Evolutionary conservation across 192 early-diverging fungal species (phyloP).

Genomic region (Phycomyces blakesleeanus): DNA sequence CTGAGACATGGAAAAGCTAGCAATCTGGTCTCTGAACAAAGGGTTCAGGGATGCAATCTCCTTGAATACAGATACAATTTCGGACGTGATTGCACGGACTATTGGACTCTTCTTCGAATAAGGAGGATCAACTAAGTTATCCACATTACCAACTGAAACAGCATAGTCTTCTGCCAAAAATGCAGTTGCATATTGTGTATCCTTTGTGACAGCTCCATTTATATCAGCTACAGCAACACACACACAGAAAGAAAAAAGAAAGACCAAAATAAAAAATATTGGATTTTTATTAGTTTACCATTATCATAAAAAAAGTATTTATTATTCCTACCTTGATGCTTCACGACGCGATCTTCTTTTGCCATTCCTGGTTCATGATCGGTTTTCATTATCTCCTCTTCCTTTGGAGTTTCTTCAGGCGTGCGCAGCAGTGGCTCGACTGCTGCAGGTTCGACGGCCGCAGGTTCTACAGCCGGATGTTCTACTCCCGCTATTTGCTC

Average conservation of each 20-base stretch:
- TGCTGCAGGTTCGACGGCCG: no score
- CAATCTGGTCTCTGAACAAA: slow-evolving; percentile 97
- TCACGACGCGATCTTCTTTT: no score
- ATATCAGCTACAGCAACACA: no score
- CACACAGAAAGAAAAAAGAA: no score
- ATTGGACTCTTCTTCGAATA: slow-evolving; percentile 83
- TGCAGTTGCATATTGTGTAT: slow-evolving; percentile 40
- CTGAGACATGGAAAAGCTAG: slow-evolving; percentile 93
- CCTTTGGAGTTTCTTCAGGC: not conserved
- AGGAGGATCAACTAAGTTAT: slow-evolving; percentile 80
- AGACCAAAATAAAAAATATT: not conserved
- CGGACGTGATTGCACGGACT: slow-evolving; percentile 88
- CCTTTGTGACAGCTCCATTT: not conserved
- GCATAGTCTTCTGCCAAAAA: slow-evolving; percentile 57
- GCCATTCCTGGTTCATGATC: not conserved
- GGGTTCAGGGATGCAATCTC: slow-evolving; percentile 95
- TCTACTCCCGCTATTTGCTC: not conserved
- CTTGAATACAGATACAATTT: slow-evolving; percentile 94
- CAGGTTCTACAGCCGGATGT: not conserved
- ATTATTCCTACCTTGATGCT: no score
- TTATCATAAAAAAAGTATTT: no score
- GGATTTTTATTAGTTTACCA: no score
- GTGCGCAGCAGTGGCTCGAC: not conserved
- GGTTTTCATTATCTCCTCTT: not conserved
- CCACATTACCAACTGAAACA: slow-evolving; percentile 85